Percentiles rank a stretch among this genome's conserved stretches.
Evolutionary conservation across 2,329 filamentous ascomycete genomes (phyloP).

Genomic region (Cercospora sojina): DNA sequence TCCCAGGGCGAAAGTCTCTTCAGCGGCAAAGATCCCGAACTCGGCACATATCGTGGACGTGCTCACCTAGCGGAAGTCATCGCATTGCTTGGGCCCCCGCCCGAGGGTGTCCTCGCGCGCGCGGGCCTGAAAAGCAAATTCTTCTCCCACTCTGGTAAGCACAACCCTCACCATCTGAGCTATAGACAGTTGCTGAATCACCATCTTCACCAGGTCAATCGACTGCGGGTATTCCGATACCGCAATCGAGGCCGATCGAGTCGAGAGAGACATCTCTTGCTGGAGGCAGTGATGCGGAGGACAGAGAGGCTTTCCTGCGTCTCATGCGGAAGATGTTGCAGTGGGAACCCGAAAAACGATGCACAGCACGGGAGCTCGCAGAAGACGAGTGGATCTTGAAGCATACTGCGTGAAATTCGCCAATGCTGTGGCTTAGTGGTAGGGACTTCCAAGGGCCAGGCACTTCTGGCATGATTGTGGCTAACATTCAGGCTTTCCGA

Average conservation of each 20-base stretch:
- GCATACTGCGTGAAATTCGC: background rate
- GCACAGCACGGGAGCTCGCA: slow-evolving; percentile 40
- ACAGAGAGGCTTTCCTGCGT: slow-evolving; percentile 39
- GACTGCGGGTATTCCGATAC: background rate
- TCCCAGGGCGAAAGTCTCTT: slow-evolving; percentile 34
- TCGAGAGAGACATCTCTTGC: background rate
- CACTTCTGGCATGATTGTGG: too few species aligned
- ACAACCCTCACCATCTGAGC: background rate
- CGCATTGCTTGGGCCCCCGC: slow-evolving; percentile 30
- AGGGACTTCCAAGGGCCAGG: too few species aligned
- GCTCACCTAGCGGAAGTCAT: slow-evolving; percentile 35
- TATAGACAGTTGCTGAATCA: background rate
- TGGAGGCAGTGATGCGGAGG: background rate
- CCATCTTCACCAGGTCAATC: background rate
- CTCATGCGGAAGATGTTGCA: slow-evolving; percentile 42
- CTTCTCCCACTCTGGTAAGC: background rate
- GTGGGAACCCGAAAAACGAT: slow-evolving; percentile 43
- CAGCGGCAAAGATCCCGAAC: slow-evolving; percentile 27
- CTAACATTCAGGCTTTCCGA: too few species aligned
- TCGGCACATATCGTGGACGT: background rate
- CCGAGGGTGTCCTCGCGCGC: slow-evolving; percentile 15
- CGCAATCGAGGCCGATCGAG: background rate
- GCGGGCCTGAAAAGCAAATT: background rate
- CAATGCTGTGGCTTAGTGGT: too few species aligned
- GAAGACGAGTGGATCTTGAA: slow-evolving; percentile 36